phyloP scores from a whole-genome alignment of 23 red algal species.

The Cyanidium caldarium region DNA sequence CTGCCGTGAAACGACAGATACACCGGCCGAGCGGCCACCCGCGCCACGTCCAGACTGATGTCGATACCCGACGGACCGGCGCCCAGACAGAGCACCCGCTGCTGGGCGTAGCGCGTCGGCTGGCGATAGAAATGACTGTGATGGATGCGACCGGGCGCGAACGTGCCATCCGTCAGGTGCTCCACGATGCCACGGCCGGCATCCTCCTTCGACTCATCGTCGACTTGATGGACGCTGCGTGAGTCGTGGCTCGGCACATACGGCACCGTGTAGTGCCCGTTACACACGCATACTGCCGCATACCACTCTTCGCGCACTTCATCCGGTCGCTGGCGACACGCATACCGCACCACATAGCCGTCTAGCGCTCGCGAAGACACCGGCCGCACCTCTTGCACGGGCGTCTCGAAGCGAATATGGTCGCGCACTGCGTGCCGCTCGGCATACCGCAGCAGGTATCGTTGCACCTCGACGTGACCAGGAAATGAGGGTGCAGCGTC shows the following conservation, averaged over 20 bases:
- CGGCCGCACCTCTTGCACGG: not conserved
- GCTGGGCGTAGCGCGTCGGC: conserved; percentile 6
- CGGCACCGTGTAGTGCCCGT: conserved; percentile 65
- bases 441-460: conserved; percentile 14
- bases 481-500: conserved; percentile 11
- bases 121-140: conserved; percentile 47
- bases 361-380: not conserved
- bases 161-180: not conserved
- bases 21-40: conserved; percentile 15
- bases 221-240: conserved; percentile 9
- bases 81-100: conserved; percentile 45
- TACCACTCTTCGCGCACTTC: too few species aligned
- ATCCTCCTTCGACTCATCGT: not conserved
- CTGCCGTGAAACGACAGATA: conserved; percentile 20
- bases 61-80: conserved; percentile 60
- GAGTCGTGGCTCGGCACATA: conserved; percentile 6
- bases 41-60: conserved; percentile 56
- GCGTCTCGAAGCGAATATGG: conserved; percentile 12
- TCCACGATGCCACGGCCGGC: not conserved
- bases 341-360: not conserved
- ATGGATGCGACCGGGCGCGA: conserved; percentile 3
- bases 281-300: conserved; percentile 67
- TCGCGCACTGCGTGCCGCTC: not conserved
- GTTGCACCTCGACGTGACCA: conserved; percentile 1
- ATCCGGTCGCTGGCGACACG: conserved; percentile 6